Conservation (phyloP, 2,329 filamentous ascomycete genomes). For the Fusarium tuaranense region DNA sequence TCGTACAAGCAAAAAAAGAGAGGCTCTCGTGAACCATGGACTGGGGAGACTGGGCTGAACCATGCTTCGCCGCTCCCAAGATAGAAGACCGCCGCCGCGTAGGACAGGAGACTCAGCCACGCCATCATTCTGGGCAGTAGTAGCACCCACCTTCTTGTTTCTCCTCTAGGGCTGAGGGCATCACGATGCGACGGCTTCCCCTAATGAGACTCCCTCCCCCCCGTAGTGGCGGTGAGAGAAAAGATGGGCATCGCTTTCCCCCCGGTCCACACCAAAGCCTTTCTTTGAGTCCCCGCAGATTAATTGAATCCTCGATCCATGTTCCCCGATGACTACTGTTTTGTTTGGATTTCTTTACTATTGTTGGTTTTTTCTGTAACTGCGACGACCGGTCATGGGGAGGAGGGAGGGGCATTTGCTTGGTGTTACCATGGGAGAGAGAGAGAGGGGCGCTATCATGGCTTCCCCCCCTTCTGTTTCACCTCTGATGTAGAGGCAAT, state of each 20-base stretch:
- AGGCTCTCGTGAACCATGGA: background rate
- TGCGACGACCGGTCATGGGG: conserved; percentile 27
- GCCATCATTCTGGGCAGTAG: conserved; percentile 11
- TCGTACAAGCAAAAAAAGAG: background rate
- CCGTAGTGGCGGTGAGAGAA: conserved; percentile 33
- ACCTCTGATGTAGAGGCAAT: conserved; percentile 18
- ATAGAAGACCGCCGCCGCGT: conserved; percentile 23
- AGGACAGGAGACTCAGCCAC: conserved; percentile 28
- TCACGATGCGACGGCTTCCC: conserved; percentile 35
- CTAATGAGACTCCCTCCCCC: conserved; percentile 1
- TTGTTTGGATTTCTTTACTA: conserved; percentile 25
- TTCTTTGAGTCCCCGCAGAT: conserved; percentile 26
- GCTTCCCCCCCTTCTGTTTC: conserved; percentile 23
- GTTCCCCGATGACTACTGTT: conserved; percentile 12
- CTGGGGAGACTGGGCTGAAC: background rate
- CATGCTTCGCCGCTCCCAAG: conserved; percentile 36
- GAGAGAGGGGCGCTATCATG: conserved; percentile 22
- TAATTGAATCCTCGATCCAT: conserved; percentile 12
- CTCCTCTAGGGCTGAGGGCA: conserved; percentile 31
- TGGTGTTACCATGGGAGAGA: background rate
- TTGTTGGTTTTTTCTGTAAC: conserved; percentile 27
- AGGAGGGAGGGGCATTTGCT: conserved; percentile 13
- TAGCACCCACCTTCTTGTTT: background rate
- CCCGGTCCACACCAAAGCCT: conserved; percentile 11
- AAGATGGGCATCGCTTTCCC: background rate